Conservation (phyloP, 176 grass and related monocot species). For the Musa beccarii region DNA sequence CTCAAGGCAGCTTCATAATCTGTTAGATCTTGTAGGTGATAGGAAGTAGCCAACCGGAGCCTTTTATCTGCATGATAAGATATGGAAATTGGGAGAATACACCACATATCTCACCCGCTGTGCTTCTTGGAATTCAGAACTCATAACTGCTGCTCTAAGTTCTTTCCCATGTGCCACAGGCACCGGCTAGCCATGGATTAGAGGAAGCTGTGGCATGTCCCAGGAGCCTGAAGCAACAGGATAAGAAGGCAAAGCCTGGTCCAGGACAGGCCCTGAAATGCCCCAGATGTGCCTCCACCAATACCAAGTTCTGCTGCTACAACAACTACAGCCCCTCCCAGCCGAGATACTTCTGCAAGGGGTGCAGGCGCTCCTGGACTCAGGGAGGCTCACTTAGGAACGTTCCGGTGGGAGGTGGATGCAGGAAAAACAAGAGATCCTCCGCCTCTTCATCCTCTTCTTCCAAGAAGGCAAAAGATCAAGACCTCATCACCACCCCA, state of each 20-base stretch:
- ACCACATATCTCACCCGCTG: too few relatives aligned
- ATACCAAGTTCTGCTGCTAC: slow-evolving; percentile 20
- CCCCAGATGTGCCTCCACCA: slow-evolving; percentile 8
- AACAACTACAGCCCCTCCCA: slow-evolving; percentile 20
- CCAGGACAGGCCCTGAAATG: slow-evolving; percentile 13
- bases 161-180: too few relatives aligned
- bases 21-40: too few relatives aligned
- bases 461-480: not conserved
- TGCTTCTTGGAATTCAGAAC: too few relatives aligned
- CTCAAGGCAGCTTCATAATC: too few relatives aligned
- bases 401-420: slow-evolving; percentile 24
- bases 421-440: slow-evolving; percentile 19
- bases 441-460: slow-evolving; percentile 5
- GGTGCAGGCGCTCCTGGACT: slow-evolving; percentile 24
- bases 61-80: too few relatives aligned
- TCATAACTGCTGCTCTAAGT: too few relatives aligned
- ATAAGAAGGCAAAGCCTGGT: not conserved
- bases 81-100: too few relatives aligned
- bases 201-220: too few relatives aligned
- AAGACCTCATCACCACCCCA: not conserved
- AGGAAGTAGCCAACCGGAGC: too few relatives aligned
- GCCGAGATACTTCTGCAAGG: slow-evolving; percentile 26
- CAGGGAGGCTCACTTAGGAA: slow-evolving; percentile 25
- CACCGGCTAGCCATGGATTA: too few relatives aligned
- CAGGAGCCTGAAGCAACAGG: not conserved